Evolutionary conservation across 2,329 filamentous ascomycete genomes (phyloP), one percentile per base, ranked within the genome.

Genomic region (Basipetospora chlamydospora): DNA sequence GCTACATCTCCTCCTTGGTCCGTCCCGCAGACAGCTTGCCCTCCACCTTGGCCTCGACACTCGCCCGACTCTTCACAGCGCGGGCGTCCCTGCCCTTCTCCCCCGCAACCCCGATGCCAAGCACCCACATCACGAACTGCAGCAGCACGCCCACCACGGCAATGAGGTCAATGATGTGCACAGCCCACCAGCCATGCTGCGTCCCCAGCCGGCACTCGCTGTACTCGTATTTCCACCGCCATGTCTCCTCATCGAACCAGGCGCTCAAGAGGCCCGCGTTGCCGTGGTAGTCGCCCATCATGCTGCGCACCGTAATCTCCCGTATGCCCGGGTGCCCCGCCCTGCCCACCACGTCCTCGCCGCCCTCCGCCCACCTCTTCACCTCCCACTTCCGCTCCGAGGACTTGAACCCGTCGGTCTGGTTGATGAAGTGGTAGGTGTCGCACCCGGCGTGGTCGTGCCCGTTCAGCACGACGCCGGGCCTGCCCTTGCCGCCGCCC

Each of bases 271-370:
- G 64, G 0, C 86, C 90, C 0, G 86, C 85, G 52, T 95, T 90
- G 15, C 90, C 90, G n/a, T 76, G 79, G 56, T 81, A 98, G 39
- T 83, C 82, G 39, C 90, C 90, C 90, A 98, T 98, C 86, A 98
- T 96, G 56, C 85, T 94, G 41, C 87, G 77, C 2, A 98, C 81
- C 0, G 90, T 98, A 44, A 96, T 75, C 58, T 98, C 90, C 20
- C 88, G 68, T 5, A 95, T 63, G 1, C 80, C 80, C 0, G 80
- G 73, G 3, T 70, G 46, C 4, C 57, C 62, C 2, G 56, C 46
- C 2, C 55, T 51, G 6, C 54, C 58, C 1, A 62, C 50, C 16
- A 77, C 42, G 10, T 53, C 51, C 5, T 47, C 44, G 9, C 54
- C 50, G 1, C 67, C 67, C 29, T 66, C 57, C 1, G 46, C 41